Evolutionary conservation across 202 grass and related monocot species (phyloP).

Genomic region (Digitaria exilis): DNA sequence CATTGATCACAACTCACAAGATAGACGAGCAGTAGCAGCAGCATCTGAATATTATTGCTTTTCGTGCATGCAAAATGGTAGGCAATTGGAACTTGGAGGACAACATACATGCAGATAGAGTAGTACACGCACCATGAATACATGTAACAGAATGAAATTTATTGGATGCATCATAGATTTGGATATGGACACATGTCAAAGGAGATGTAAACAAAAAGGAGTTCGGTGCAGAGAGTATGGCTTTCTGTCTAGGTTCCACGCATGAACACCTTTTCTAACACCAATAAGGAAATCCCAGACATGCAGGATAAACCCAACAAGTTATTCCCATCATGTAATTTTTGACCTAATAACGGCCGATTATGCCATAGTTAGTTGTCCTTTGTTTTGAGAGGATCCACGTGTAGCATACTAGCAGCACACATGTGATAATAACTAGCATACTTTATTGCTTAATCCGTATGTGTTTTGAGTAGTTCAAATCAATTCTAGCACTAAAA

Average conservation of each 20-base stretch:
- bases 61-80: slow-evolving; percentile 37
- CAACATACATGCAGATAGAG: neutral
- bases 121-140: slow-evolving; percentile 18
- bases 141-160: neutral
- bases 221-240: neutral
- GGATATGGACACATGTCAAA: neutral
- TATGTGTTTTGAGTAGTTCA: no score
- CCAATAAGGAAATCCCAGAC: neutral
- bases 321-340: neutral
- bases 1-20: neutral
- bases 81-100: slow-evolving; percentile 42
- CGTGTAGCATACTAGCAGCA: neutral
- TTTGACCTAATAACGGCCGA: neutral
- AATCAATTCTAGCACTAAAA: neutral
- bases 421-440: slow-evolving; percentile 35
- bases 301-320: neutral
- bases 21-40: neutral
- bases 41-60: neutral
- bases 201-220: neutral
- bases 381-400: no score
- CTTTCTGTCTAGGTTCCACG: neutral
- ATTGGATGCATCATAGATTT: neutral
- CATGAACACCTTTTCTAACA: neutral
- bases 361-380: no score
- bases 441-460: no score